Base-by-base conservation (phyloP, 2,329 filamentous ascomycete genomes). In the Fusarium brevicatenulatum region DNA sequence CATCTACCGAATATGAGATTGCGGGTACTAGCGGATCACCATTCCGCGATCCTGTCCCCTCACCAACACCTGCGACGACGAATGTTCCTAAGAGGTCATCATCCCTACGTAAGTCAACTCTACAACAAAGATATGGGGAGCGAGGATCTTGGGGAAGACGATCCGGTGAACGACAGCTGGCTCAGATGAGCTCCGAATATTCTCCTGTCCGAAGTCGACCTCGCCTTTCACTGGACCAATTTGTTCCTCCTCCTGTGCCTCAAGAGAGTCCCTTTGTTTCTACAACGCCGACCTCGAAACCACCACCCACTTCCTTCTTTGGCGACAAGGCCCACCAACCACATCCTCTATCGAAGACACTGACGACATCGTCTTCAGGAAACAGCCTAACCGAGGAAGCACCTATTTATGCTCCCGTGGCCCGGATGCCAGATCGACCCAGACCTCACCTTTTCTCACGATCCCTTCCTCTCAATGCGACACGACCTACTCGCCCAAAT, bases 311-410 rank as follows among this genome's bases (percentile, higher is more conserved):
- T 12, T 55, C 42, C 23, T 71, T 76, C 12, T 80, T 82, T 52
- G 73, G 86, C 53, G 87, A 86, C 23, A 83, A 81, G 57, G 70
- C 80, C 5, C 86, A 87, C 70, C 89, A 90, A 74, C 89, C 93
- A 23, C 95, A 98, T 80, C 95, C 95, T 25, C 86, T 98, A 28
- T 97, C 95, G 11, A 91, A 94, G 70, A 93, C 94, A 1, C 86
- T 98, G 75, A 97, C 93, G 1, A 94, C 95, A 7, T 97, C 95
- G 2, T 95, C 94, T 2, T 97, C 95, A 5, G 90, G 88, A 59
- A 95, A 94, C 10, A 96, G 92, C 78, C 80, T 95, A 47, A 86
- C 87, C 2, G 93, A 95, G 71, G 94, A 95, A 55, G 90, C 90
- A 16, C 75, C 78, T 1, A 66, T 72, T 36, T 80, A 80, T 63